A percentile compares a stretch with the other conserved stretches of the same genome.
phyloP scores from a whole-genome alignment of 805 yeast genomes.

The Starmerella powellii region DNA sequence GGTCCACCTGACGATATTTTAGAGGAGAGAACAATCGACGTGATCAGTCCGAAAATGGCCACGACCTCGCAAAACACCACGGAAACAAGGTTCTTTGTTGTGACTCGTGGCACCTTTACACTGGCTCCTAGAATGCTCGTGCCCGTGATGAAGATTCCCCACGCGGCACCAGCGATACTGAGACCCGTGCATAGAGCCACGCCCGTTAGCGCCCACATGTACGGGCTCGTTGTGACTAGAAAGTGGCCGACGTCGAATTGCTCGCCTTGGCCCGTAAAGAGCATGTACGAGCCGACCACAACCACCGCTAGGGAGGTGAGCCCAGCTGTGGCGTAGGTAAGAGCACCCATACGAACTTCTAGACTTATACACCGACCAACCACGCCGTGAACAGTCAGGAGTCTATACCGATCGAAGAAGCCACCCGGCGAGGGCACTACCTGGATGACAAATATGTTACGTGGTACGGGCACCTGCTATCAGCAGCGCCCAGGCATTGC shows the following conservation, averaged over 20 bases:
- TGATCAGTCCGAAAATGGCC: conserved; percentile 93
- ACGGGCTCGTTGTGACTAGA: conserved; percentile 75
- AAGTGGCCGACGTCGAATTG: conserved; percentile 84
- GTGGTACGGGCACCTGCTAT: too few species aligned
- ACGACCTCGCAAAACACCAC: conserved; percentile 99
- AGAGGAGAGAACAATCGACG: conserved; percentile 93
- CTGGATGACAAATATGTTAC: not conserved
- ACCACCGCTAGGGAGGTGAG: conserved; percentile 14
- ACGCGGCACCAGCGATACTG: conserved; percentile 94
- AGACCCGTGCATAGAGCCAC: conserved; percentile 84
- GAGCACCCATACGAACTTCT: conserved; percentile 11
- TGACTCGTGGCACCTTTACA: conserved; percentile 92
- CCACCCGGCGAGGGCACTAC: too few species aligned
- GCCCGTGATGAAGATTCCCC: conserved; percentile 98
- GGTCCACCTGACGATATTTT: conserved; percentile 58
- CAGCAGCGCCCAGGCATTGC: too few species aligned
- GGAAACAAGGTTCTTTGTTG: conserved; percentile 90
- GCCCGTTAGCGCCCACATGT: conserved; percentile 93
- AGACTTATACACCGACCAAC: not conserved
- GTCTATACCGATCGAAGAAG: not conserved
- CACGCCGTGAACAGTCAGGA: not conserved
- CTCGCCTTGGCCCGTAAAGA: conserved; percentile 89
- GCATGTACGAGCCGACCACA: conserved; percentile 24
- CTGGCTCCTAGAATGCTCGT: conserved; percentile 94
- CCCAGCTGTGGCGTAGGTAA: conserved; percentile 8